These are phyloP conservation scores for Zygosaccharomyces gambellarensis DNA, from an alignment of 805 yeast genomes.

Conservation along the genomic window DNA sequence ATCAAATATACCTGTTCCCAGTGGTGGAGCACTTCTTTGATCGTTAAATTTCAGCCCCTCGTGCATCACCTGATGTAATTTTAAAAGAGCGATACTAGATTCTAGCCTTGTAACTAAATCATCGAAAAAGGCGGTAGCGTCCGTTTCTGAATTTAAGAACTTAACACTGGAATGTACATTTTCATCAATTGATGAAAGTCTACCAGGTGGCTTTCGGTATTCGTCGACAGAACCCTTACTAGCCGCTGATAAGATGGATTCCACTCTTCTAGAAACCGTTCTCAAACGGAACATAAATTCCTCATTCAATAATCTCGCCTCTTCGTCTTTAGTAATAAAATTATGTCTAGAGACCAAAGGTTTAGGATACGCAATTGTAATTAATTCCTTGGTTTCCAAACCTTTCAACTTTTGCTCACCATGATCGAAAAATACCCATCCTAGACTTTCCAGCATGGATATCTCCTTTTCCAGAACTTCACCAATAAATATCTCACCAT, in stretches of 20 bases:
- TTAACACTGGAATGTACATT: conserved; percentile 7
- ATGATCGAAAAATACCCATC: conserved; percentile 59
- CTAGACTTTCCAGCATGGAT: conserved; percentile 58
- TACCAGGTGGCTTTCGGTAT: conserved; percentile 9
- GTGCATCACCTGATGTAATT: conserved; percentile 38
- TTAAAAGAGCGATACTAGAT: conserved; percentile 45
- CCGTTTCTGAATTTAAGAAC: conserved; percentile 31
- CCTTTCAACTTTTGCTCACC: conserved; percentile 94
- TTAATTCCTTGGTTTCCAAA: conserved; percentile 83
- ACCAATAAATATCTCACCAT: conserved; percentile 44
- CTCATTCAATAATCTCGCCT: conserved; percentile 26
- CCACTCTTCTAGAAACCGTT: conserved; percentile 51
- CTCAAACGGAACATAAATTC: conserved; percentile 51
- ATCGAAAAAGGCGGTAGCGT: conserved; percentile 53
- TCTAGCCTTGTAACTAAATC: conserved; percentile 68
- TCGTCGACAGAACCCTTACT: conserved; percentile 39
- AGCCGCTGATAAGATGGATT: conserved; percentile 48
- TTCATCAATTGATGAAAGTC: conserved; percentile 10
- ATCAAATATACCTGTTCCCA: conserved; percentile 21
- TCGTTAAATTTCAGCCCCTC: conserved; percentile 20
- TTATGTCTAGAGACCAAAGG: conserved; percentile 57
- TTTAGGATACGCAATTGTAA: conserved; percentile 73
- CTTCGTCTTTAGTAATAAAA: conserved; percentile 36
- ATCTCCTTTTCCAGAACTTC: conserved; percentile 63
- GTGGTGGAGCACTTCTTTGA: conserved; percentile 3